Percentiles rank a stretch among this genome's conserved stretches.
These are phyloP conservation scores for Amoeboaphelidium protococcarum DNA, from an alignment of 371 early-diverging fungal genomes.

Conservation along the genomic window DNA sequence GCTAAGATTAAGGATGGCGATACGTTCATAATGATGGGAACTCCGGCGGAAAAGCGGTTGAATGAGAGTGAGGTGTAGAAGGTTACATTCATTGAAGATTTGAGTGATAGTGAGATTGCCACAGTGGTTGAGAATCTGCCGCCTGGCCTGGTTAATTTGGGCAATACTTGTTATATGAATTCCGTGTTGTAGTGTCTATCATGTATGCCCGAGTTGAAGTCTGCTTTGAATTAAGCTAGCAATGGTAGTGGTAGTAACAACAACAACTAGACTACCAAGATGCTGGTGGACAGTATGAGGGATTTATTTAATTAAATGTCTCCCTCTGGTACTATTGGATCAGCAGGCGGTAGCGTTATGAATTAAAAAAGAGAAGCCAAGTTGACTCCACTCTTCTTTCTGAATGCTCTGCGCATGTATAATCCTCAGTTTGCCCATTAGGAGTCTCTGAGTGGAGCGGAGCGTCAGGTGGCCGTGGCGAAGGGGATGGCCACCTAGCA, in stretches of 20 bases:
- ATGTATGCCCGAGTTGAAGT: conserved; percentile 54
- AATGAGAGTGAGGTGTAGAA: conserved; percentile 17
- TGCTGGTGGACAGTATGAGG: neutral
- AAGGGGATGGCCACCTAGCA: too few relatives aligned
- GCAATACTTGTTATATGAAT: conserved; percentile 98
- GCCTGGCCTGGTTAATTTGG: conserved; percentile 65
- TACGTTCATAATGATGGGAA: conserved; percentile 60
- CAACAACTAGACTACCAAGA: neutral
- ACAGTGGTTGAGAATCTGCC: conserved; percentile 42
- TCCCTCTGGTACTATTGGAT: too few relatives aligned
- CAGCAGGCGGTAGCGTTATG: too few relatives aligned
- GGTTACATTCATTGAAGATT: neutral
- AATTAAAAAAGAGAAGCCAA: neutral
- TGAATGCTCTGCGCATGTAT: conserved; percentile 32
- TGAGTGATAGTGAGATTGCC: conserved; percentile 6
- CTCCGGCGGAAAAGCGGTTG: conserved; percentile 52
- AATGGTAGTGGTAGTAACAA: neutral
- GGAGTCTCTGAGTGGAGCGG: conserved; percentile 38
- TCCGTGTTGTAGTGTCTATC: conserved; percentile 84
- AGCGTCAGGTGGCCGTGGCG: too few relatives aligned
- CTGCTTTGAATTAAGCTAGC: conserved; percentile 17
- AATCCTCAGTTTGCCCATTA: conserved; percentile 64
- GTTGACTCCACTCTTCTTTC: neutral
- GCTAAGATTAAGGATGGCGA: neutral
- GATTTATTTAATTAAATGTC: neutral